Evolutionary conservation across 2,329 filamentous ascomycete genomes (phyloP), one percentile per base, ranked within the genome.

Genomic region (Alternaria gaisen): DNA sequence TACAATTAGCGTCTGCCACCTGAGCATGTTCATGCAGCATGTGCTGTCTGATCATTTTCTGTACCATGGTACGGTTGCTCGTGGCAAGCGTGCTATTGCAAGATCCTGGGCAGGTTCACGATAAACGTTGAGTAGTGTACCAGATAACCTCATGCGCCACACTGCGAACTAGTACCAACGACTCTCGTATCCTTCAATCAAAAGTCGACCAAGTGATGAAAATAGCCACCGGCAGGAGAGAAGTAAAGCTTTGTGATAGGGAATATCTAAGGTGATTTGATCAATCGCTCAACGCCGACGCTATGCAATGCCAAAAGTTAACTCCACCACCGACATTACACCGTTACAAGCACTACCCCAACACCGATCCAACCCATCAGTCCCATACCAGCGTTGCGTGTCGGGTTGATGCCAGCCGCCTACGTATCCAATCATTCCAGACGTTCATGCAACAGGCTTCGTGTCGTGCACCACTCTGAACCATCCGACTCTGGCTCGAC

Each of bases 401-500:
- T 62, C 51, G 64, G 66, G 56, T 55, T 64, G 38, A 66, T 67
- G 60, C 67, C 57, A 56, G 64, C 22, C 38, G 41, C 46, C 36
- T 52, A 51, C 63, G 54, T 61, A 54, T 64, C 65, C 48, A 55
- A 61, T 64, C 67, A 60, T 63, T 64, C 69, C 69, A 72, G 69
- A 76, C 72, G 65, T 72, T 71, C 60, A 74, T 76, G 73, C 73
- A 72, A 75, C 74, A 60, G 60, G 56, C 32, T 64, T 58, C 63
- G 70, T 71, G 65, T 69, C 60, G 65, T 38, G 36, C 46, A 62
- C 32, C 32, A 14, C 58, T 63, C 64, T 44, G 55, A 56, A 53
- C 61, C 65, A 65, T 67, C 56, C 63, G 61, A 58, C 53, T 62
- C 51, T 60, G 56, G 34, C 40, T 56, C 54, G 70, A 64, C 68